These are phyloP conservation scores for Haberlea rhodopensis DNA, from an alignment of 257 asterid genomes.

Conservation along the genomic window DNA sequence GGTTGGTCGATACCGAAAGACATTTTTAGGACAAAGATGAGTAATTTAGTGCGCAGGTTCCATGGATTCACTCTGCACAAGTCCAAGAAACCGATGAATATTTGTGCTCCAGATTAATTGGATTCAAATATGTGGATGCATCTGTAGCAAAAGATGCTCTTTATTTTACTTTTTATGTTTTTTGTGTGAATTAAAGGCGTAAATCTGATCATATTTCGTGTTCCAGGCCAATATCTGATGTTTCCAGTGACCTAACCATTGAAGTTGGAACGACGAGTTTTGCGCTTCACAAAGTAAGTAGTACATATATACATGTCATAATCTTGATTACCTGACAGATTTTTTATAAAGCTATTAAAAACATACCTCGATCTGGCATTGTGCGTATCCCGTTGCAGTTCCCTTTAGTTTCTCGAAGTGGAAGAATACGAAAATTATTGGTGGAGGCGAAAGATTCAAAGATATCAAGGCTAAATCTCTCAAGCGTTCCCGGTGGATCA, in stretches of 20 bases:
- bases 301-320: neutral
- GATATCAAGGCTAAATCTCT: constrained; percentile 51
- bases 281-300: constrained; percentile 86
- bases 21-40: constrained; percentile 15
- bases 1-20: constrained; percentile 23
- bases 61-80: constrained; percentile 15
- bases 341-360: neutral
- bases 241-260: constrained; percentile 87
- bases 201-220: constrained; percentile 4
- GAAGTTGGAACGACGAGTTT: constrained; percentile 76
- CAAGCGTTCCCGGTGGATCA: constrained; percentile 79
- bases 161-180: constrained; percentile 1
- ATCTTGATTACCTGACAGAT: constrained; percentile 7
- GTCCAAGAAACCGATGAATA: neutral
- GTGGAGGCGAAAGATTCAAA: constrained; percentile 71
- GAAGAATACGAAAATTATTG: constrained; percentile 61
- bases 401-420: constrained; percentile 85
- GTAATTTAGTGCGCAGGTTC: constrained; percentile 27
- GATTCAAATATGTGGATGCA: constrained; percentile 29
- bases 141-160: constrained; percentile 31
- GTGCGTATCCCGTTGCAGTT: constrained; percentile 47
- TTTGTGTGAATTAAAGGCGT: constrained; percentile 4
- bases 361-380: neutral
- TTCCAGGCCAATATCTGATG: constrained; percentile 97
- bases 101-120: constrained; percentile 13